A percentile compares a stretch with the other conserved stretches of the same genome.
phyloP scores from a whole-genome alignment of 2,329 filamentous ascomycete species.

The Sordariomycetes sp. region DNA sequence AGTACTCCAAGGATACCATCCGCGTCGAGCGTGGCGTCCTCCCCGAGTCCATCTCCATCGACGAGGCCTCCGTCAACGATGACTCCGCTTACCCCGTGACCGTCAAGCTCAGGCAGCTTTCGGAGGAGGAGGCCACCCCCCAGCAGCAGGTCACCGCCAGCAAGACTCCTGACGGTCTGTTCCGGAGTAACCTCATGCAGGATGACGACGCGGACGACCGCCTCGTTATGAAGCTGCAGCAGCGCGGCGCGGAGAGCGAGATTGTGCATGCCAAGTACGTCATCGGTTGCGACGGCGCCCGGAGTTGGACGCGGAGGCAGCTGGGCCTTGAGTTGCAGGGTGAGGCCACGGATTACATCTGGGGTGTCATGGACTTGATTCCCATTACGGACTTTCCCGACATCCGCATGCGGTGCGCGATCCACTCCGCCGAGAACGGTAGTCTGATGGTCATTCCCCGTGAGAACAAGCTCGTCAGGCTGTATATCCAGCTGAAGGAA shows the following conservation, averaged over 20 bases:
- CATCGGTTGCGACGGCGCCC: conserved; percentile 55
- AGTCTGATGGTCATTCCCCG: conserved; percentile 56
- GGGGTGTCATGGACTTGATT: conserved; percentile 26
- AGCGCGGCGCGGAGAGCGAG: conserved; percentile 10
- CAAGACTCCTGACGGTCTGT: conserved; percentile 32
- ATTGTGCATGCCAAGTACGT: conserved; percentile 37
- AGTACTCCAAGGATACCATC: conserved; percentile 20
- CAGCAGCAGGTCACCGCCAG: conserved; percentile 12
- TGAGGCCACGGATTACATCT: conserved; percentile 34
- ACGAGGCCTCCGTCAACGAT: conserved; percentile 33
- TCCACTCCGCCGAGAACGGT: conserved; percentile 38
- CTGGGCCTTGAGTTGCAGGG: conserved; percentile 36
- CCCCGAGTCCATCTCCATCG: conserved; percentile 39
- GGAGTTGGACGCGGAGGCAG: conserved; percentile 48
- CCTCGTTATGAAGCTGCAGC: conserved; percentile 17
- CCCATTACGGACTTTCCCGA: conserved; percentile 39
- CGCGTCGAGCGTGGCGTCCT: conserved; percentile 46
- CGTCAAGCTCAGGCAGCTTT: conserved; percentile 41
- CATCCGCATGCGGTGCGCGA: conserved; percentile 37
- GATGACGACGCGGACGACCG: conserved; percentile 41
- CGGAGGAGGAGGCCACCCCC: conserved; percentile 42
- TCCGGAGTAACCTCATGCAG: conserved; percentile 39
- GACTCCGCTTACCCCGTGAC: conserved; percentile 44
- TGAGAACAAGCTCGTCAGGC: conserved; percentile 52
- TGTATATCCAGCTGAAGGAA: conserved; percentile 50